Percentiles rank a stretch among this genome's conserved stretches.
These are phyloP conservation scores for Calonectria pteridis DNA, from an alignment of 2,329 filamentous ascomycete species.

Conservation along the genomic window DNA sequence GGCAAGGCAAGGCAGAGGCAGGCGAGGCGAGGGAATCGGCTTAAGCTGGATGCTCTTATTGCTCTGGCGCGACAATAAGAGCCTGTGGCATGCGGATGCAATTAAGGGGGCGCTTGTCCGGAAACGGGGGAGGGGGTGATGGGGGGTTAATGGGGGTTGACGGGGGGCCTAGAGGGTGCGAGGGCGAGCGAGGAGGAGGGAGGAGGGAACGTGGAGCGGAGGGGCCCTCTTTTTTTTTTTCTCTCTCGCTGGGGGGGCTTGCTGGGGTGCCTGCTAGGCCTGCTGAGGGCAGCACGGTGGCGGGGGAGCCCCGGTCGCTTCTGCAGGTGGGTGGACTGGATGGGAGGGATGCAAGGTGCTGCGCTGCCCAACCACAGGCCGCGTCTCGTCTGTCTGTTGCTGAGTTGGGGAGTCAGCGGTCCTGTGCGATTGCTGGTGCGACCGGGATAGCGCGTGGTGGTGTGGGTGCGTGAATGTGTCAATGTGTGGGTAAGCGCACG, in stretches of 20 bases:
- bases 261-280: conserved; percentile 23
- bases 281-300: conserved; percentile 22
- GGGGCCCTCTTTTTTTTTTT: conserved; percentile 27
- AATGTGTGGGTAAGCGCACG: conserved; percentile 14
- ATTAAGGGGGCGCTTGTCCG: conserved; percentile 47
- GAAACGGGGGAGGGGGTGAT: conserved; percentile 35
- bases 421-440: conserved; percentile 28
- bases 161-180: conserved; percentile 22
- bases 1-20: conserved; percentile 44
- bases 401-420: conserved; percentile 46
- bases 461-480: conserved; percentile 33
- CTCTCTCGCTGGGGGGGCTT: background rate
- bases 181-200: conserved; percentile 33
- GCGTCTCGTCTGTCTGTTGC: conserved; percentile 42
- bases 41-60: conserved; percentile 41
- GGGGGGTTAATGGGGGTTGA: conserved; percentile 35
- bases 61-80: conserved; percentile 31
- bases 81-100: conserved; percentile 42
- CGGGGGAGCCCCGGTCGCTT: conserved; percentile 20
- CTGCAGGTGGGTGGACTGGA: conserved; percentile 30
- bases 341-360: conserved; percentile 39
- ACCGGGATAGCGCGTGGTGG: conserved; percentile 35
- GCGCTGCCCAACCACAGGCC: conserved; percentile 36
- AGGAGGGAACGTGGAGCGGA: conserved; percentile 38
- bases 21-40: conserved; percentile 36